These are phyloP conservation scores for Arthrobotrys pseudoclavata DNA, from an alignment of 2,329 filamentous ascomycete genomes.

Conservation along the genomic window DNA sequence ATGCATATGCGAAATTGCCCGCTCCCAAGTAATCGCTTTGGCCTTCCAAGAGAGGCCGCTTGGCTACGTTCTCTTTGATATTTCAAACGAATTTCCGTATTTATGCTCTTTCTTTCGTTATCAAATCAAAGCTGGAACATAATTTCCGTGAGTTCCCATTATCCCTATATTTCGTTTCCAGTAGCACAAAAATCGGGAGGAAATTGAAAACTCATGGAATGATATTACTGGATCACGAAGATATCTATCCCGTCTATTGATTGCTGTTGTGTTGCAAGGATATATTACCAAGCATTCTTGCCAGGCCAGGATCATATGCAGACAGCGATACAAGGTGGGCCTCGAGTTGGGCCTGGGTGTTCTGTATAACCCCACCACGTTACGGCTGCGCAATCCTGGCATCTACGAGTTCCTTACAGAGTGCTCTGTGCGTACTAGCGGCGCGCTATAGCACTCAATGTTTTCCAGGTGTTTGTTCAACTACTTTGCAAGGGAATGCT, in stretches of 20 bases:
- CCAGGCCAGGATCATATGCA: not conserved
- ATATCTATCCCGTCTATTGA: too few species aligned
- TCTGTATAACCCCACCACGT: conserved; percentile 22
- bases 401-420: not conserved
- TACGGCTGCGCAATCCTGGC: conserved; percentile 10
- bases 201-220: not conserved
- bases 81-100: conserved; percentile 13
- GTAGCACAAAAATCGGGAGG: not conserved
- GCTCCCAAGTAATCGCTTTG: conserved; percentile 4
- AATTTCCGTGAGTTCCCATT: not conserved
- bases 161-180: not conserved
- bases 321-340: not conserved
- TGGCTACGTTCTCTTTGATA: not conserved
- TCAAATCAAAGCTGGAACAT: conserved; percentile 1
- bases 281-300: conserved; percentile 14
- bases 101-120: conserved; percentile 7
- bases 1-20: conserved; percentile 40
- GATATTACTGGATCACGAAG: not conserved
- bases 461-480: conserved; percentile 25
- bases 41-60: conserved; percentile 1
- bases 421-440: not conserved
- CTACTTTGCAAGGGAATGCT: conserved; percentile 31
- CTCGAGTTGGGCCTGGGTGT: not conserved
- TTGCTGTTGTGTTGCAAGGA: conserved; percentile 14
- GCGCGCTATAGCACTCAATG: not conserved